Base-by-base conservation (phyloP, 2,329 filamentous ascomycete genomes). In the Chrysosporium queenslandicum region DNA sequence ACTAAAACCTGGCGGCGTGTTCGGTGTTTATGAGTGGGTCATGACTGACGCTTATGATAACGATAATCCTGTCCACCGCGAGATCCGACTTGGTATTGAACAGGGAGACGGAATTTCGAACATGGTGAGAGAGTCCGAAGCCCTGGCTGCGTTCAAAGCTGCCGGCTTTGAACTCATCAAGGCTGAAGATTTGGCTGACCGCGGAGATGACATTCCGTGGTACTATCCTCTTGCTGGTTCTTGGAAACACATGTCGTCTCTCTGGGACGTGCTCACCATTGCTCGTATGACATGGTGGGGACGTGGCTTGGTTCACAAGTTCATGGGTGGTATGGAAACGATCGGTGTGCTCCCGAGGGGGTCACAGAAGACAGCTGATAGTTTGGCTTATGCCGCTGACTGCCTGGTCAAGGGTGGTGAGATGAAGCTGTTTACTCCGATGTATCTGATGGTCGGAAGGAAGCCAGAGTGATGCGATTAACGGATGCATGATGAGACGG, bases 21-120 rank as follows among this genome's bases (percentile, higher is more conserved):
- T 97, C 63, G 92, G 91, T 66, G 91, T 97, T 49, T 98, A 97
- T 73, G 92, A 98, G 72, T 97, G 92, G 92, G 77, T 97, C 65
- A 97, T 98, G 92, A 97, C 90, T 5, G 90, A 96, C 58, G 75
- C 83, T 21, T 98, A 96, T 72, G 86, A 97, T 74, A 91, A 94
- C 67, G 77, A 85, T 55, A 89, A 96, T 77, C 70, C 87, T 0
- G 77, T 82, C 63, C 92, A 97, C 75, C 86, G 89, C 60, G 81
- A 87, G 67, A 92, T 97, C 65, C 87, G 92, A 58, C 82, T 96
- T 16, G 90, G 86, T 58, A 98, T 98, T 59, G 92, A 98, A 76
- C 83, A 88, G 67, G 92, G 92, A 64, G 85, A 97, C 65, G 92
- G 92, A 61, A 97, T 98, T 68, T 89, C 88, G 64, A 96, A 96